These are phyloP conservation scores for Phlebiopsis flavidoalba DNA, from an alignment of 768 basidiomycete genomes.

Conservation along the genomic window DNA sequence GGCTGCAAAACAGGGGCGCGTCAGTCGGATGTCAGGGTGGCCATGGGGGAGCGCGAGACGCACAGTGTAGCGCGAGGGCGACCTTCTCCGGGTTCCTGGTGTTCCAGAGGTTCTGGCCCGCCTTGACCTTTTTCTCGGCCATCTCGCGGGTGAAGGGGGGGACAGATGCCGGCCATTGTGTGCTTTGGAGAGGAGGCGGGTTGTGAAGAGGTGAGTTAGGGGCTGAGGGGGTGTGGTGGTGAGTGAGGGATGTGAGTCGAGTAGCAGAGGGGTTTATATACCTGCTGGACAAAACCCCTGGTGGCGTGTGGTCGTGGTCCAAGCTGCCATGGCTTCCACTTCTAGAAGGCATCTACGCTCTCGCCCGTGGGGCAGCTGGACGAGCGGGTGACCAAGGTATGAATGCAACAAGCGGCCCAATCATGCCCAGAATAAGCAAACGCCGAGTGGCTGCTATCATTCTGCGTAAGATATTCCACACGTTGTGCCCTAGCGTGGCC, in stretches of 20 bases:
- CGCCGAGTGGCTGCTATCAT: background rate
- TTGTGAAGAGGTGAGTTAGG: background rate
- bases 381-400: background rate
- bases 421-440: background rate
- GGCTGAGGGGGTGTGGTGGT: background rate
- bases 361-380: background rate
- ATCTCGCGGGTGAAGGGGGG: slow-evolving; percentile 30
- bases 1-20: slow-evolving; percentile 8
- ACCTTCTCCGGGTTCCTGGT: slow-evolving; percentile 32
- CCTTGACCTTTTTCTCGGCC: slow-evolving; percentile 41
- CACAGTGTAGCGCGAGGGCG: slow-evolving; percentile 43
- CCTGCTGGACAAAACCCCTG: background rate
- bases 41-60: background rate
- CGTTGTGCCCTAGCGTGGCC: background rate
- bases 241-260: background rate
- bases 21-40: background rate
- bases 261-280: background rate
- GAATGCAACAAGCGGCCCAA: background rate
- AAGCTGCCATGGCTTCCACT: background rate
- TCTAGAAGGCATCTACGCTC: background rate
- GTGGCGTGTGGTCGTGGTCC: background rate
- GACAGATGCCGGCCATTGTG: slow-evolving; percentile 15
- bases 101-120: slow-evolving; percentile 49
- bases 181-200: background rate
- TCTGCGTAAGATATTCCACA: background rate